phyloP scores from a whole-genome alignment of 2,329 filamentous ascomycete genomes.

The Colletotrichum somersetense region DNA sequence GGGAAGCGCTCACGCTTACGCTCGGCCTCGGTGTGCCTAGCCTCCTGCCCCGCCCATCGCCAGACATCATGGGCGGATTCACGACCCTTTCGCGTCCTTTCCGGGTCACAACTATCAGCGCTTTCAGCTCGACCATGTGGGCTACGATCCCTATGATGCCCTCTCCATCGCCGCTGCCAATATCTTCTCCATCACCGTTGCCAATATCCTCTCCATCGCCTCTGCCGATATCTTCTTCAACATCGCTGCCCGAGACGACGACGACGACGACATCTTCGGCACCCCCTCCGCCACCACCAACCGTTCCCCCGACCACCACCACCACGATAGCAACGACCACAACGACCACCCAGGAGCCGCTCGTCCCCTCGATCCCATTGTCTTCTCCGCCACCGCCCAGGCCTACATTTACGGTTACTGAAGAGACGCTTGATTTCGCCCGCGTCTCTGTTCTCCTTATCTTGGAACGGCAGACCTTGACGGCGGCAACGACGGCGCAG shows the following conservation, averaged over 20 bases:
- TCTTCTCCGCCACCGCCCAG: slow-evolving; percentile 43
- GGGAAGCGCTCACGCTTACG: slow-evolving; percentile 50
- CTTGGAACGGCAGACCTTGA: slow-evolving; percentile 66
- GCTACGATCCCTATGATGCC: slow-evolving; percentile 48
- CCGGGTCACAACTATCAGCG: slow-evolving; percentile 28
- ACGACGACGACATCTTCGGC: slow-evolving; percentile 8
- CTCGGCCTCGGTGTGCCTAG: slow-evolving; percentile 47
- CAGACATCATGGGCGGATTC: slow-evolving; percentile 43
- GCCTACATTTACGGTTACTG: slow-evolving; percentile 62
- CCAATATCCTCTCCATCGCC: slow-evolving; percentile 13
- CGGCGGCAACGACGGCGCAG: slow-evolving; percentile 67
- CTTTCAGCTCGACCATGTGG: slow-evolving; percentile 48
- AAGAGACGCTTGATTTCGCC: slow-evolving; percentile 73
- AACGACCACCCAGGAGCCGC: slow-evolving; percentile 10
- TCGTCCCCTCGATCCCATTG: slow-evolving; percentile 20
- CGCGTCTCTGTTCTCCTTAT: slow-evolving; percentile 73
- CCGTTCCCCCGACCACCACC: slow-evolving; percentile 39
- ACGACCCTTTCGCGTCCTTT: slow-evolving; percentile 47
- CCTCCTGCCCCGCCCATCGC: slow-evolving; percentile 36
- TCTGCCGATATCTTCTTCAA: slow-evolving; percentile 38
- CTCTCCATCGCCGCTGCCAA: neutral
- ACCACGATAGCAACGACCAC: slow-evolving; percentile 43
- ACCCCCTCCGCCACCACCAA: slow-evolving; percentile 7
- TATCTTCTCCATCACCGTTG: neutral
- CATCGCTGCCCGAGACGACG: slow-evolving; percentile 43